These are phyloP conservation scores for Verticillium nonalfalfae DNA, from an alignment of 2,329 filamentous ascomycete species.

Conservation along the genomic window DNA sequence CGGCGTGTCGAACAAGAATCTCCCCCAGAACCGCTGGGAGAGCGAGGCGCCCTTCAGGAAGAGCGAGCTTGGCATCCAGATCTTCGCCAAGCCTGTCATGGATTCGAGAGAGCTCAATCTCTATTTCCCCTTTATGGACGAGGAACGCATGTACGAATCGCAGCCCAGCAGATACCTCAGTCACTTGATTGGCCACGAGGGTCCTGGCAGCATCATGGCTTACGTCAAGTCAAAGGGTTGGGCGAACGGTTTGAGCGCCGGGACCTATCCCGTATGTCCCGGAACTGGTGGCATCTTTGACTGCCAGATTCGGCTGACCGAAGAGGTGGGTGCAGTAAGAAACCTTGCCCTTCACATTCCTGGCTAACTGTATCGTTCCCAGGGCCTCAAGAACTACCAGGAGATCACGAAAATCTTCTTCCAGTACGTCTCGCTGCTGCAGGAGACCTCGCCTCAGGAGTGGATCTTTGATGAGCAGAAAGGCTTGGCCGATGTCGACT, in stretches of 20 bases:
- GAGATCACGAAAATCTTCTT: slow-evolving; percentile 81
- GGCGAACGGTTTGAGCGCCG: slow-evolving; percentile 77
- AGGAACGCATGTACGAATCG: slow-evolving; percentile 70
- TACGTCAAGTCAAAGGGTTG: slow-evolving; percentile 88
- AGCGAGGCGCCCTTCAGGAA: slow-evolving; percentile 42
- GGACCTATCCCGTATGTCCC: slow-evolving; percentile 68
- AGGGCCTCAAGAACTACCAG: slow-evolving; percentile 70
- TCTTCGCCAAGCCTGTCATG: slow-evolving; percentile 89
- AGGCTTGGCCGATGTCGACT: slow-evolving; percentile 84
- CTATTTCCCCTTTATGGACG: slow-evolving; percentile 79
- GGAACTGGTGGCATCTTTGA: slow-evolving; percentile 74
- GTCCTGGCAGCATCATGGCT: slow-evolving; percentile 84
- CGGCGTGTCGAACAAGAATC: slow-evolving; percentile 72
- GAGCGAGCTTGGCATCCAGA: slow-evolving; percentile 55
- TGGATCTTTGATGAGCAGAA: slow-evolving; percentile 96
- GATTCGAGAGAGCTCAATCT: slow-evolving; percentile 75
- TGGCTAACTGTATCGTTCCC: neutral
- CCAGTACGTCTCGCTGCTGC: slow-evolving; percentile 84
- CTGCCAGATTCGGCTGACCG: slow-evolving; percentile 72
- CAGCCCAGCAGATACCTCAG: slow-evolving; percentile 82
- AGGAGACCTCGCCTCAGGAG: slow-evolving; percentile 71
- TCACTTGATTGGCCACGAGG: slow-evolving; percentile 87
- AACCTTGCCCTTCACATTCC: neutral
- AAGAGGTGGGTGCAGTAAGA: slow-evolving; percentile 52
- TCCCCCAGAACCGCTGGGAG: slow-evolving; percentile 54